These are phyloP conservation scores for Entonaema liquescens DNA, from an alignment of 495 filamentous ascomycete genomes.

Conservation along the genomic window DNA sequence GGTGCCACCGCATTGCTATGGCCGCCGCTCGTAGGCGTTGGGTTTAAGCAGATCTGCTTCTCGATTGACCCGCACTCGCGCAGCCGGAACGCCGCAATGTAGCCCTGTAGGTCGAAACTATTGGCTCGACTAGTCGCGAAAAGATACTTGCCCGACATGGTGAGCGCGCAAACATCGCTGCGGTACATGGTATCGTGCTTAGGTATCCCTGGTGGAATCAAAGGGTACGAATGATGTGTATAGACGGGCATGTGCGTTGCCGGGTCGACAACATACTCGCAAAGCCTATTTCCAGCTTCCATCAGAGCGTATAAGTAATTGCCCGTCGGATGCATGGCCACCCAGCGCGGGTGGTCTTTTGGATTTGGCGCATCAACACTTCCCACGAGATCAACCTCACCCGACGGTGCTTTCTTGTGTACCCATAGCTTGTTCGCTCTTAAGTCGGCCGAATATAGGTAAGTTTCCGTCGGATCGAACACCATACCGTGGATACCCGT, in stretches of 20 bases:
- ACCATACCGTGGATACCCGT: conserved; percentile 90
- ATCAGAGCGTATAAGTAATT: conserved; percentile 84
- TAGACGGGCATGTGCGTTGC: conserved; percentile 81
- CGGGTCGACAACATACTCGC: conserved; percentile 81
- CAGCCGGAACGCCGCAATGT: conserved; percentile 79
- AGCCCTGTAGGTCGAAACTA: conserved; percentile 76
- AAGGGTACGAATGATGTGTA: conserved; percentile 76
- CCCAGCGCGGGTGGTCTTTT: conserved; percentile 83
- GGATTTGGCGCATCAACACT: conserved; percentile 73
- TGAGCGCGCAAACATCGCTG: conserved; percentile 77
- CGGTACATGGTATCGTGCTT: conserved; percentile 69
- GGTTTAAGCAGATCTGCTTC: conserved; percentile 78
- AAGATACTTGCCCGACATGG: conserved; percentile 71
- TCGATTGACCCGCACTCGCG: conserved; percentile 75
- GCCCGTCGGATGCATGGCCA: conserved; percentile 77
- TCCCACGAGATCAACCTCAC: conserved; percentile 71
- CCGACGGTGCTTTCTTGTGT: conserved; percentile 73
- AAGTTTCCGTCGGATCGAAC: conserved; percentile 83
- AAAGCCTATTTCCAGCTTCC: conserved; percentile 83
- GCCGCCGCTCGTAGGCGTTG: conserved; percentile 83
- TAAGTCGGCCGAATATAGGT: conserved; percentile 87
- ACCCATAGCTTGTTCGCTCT: conserved; percentile 87
- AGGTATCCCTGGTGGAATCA: conserved; percentile 74
- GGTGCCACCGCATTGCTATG: conserved; percentile 86
- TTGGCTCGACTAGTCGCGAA: conserved; percentile 86